Evolutionary conservation across 495 filamentous ascomycete genomes (phyloP), one percentile per base, ranked within the genome.

Genomic region (Physcia stellaris): DNA sequence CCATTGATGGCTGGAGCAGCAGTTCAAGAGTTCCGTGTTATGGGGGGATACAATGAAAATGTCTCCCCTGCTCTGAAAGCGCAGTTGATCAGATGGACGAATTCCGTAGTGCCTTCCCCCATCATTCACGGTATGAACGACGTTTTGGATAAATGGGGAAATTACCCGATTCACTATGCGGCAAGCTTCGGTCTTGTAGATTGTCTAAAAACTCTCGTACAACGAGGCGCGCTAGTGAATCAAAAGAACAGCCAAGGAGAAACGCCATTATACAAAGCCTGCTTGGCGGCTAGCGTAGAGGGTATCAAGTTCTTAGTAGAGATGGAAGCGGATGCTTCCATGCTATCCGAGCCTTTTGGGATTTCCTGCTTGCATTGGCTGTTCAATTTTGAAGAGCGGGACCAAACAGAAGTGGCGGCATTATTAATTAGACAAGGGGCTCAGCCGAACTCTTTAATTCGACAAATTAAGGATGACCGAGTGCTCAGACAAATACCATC

Each of bases 191-290:
- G 51, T 2, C 31, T 24, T 9, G 15, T 46, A 4, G 44, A 48
- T 19, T 22, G 39, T 1, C 32, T 56, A 3, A 23, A 26, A 30
- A 26, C 11, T 6, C 34, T 55, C 12, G 13, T 55, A 2, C 32
- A 52, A 16, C 22, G 24, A 3, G 9, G 38, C 4, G 32, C 48
- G 2, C 13, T 34, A 23, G 34, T 53, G 10, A 35, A 55, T 31
- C 12, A 30, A 36, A 37, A 20, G 24, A 55, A 56, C 33, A 37
- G 50, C 15, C 37, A 47, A 35, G 43, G 31, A 12, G 52, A 57
- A 34, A 57, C 54, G 12, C 40, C 55, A 17, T 34, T 59, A 6
- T 57, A 59, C 37, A 55, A 55, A 34, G 54, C 54, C 17, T 53
- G 45, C 30, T 42, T 52, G 26, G 53, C 53, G 16, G 55, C 51